These are phyloP conservation scores for Brettanomyces bruxellensis DNA, from an alignment of 805 yeast species.

Conservation along the genomic window DNA sequence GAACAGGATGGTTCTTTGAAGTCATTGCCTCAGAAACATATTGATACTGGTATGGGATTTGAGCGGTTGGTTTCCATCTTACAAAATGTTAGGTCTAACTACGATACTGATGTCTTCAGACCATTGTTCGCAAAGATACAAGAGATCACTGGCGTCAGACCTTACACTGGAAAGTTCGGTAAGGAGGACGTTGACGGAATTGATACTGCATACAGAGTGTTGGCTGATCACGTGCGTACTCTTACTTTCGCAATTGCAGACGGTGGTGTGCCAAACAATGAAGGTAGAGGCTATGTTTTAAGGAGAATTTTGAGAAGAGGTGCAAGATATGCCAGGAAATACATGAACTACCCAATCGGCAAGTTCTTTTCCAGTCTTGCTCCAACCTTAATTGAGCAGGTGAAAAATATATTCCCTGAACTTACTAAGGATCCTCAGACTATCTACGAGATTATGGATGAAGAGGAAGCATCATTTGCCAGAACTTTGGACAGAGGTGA, in stretches of 20 bases:
- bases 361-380: conserved; percentile 86
- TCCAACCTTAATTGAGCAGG: conserved; percentile 87
- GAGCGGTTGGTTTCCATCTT: conserved; percentile 93
- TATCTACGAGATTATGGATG: conserved; percentile 84
- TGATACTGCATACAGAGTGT: conserved; percentile 95
- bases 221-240: conserved; percentile 98
- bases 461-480: conserved; percentile 92
- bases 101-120: conserved; percentile 93
- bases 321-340: conserved; percentile 92
- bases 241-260: conserved; percentile 93
- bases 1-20: conserved; percentile 77
- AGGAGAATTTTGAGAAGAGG: conserved; percentile 98
- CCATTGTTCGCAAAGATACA: conserved; percentile 83
- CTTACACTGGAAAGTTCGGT: conserved; percentile 89
- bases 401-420: conserved; percentile 87
- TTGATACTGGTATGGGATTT: conserved; percentile 98
- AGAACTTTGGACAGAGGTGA: conserved; percentile 98
- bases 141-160: conserved; percentile 88
- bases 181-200: conserved; percentile 88
- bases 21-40: conserved; percentile 86
- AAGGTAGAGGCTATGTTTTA: conserved; percentile 97
- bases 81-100: conserved; percentile 86
- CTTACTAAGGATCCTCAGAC: conserved; percentile 59
- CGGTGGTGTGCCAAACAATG: conserved; percentile 99
- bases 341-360: conserved; percentile 93